A percentile compares a stretch with the other conserved stretches of the same genome.
These are phyloP conservation scores for Fagopyrum homotropicum DNA, from an alignment of 148 eudicot genomes.

Conservation along the genomic window DNA sequence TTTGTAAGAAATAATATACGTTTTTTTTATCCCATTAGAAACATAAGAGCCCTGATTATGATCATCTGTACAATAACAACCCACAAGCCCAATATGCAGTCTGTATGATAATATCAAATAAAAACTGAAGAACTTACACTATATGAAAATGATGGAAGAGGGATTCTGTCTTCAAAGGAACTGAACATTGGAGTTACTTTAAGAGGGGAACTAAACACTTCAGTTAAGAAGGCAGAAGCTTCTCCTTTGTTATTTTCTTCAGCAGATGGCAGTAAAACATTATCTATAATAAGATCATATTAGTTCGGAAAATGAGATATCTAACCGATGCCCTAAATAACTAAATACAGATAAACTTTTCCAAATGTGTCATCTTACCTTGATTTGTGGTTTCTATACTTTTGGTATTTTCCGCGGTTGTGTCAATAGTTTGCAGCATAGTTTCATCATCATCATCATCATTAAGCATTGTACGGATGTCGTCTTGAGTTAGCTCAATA, in stretches of 20 bases:
- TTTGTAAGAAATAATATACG: no score
- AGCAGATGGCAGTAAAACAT: conserved; percentile 23
- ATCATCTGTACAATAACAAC: no score
- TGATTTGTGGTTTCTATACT: neutral
- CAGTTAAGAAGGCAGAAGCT: conserved; percentile 29
- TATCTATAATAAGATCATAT: conserved; percentile 18
- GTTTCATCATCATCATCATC: conserved; percentile 20
- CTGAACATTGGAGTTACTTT: conserved; percentile 78
- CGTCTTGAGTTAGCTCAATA: conserved; percentile 40
- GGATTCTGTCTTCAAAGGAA: conserved; percentile 69
- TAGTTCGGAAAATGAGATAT: neutral
- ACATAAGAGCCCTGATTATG: no score
- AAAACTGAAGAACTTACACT: conserved; percentile 54
- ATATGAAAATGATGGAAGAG: conserved; percentile 92
- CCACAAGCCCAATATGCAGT: no score
- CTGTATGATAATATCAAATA: neutral
- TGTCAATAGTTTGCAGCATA: neutral
- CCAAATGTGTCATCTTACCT: neutral
- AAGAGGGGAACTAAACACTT: conserved; percentile 61
- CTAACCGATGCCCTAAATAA: no score
- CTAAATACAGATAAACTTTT: no score
- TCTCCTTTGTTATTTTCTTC: conserved; percentile 16
- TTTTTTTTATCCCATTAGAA: no score
- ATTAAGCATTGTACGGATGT: conserved; percentile 33
- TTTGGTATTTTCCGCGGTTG: no score